These are phyloP conservation scores for Sindora glabra DNA, from an alignment of 306 rosid species.

Conservation along the genomic window DNA sequence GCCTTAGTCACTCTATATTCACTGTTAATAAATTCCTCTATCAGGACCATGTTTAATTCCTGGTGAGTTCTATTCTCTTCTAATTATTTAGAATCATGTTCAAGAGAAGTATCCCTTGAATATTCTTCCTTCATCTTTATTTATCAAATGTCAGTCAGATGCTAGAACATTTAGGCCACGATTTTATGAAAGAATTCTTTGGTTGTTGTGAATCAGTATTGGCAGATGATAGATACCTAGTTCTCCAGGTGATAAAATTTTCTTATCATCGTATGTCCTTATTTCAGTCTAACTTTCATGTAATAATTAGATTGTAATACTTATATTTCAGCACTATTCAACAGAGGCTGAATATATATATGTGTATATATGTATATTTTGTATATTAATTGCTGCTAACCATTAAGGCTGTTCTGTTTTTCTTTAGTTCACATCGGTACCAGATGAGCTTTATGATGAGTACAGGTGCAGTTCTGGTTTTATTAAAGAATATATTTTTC, in stretches of 20 bases:
- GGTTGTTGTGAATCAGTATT: slow-evolving; percentile 65
- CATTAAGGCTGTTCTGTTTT: background rate
- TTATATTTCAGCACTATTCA: background rate
- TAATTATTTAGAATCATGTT: background rate
- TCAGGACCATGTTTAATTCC: slow-evolving; percentile 68
- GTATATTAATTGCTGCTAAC: slow-evolving; percentile 19
- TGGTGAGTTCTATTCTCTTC: slow-evolving; percentile 41
- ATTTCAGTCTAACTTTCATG: background rate
- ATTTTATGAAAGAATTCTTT: slow-evolving; percentile 72
- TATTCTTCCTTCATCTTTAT: background rate
- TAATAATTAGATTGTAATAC: background rate
- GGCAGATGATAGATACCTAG: slow-evolving; percentile 61
- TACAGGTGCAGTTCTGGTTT: slow-evolving; percentile 72
- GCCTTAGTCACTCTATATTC: background rate
- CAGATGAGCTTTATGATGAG: slow-evolving; percentile 66
- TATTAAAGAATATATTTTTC: slow-evolving; percentile 85
- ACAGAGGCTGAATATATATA: too few species aligned
- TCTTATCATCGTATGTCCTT: background rate
- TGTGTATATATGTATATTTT: background rate
- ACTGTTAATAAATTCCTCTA: background rate
- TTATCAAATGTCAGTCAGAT: slow-evolving; percentile 53
- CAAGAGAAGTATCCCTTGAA: background rate
- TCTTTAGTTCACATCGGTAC: slow-evolving; percentile 59
- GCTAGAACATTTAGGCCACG: slow-evolving; percentile 81
- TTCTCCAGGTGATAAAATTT: slow-evolving; percentile 51